phyloP scores from a whole-genome alignment of 768 basidiomycete species.

The Lentinula raphanica region DNA sequence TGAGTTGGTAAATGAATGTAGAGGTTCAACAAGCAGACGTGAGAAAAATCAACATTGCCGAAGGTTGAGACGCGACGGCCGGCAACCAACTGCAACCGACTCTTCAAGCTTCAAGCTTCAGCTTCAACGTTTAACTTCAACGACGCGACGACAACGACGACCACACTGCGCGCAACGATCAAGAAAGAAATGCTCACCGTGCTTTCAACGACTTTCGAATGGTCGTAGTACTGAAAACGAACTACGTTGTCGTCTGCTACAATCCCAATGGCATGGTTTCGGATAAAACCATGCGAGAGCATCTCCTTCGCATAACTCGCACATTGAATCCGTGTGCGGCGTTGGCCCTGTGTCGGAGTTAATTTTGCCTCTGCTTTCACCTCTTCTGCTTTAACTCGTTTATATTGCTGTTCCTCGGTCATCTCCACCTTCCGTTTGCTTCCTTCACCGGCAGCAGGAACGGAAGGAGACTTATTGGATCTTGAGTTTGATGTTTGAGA shows the following conservation, averaged over 20 bases:
- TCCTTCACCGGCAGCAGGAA: background rate
- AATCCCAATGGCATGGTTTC: background rate
- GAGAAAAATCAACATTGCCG: background rate
- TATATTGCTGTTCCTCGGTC: background rate
- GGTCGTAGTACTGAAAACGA: background rate
- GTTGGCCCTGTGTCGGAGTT: background rate
- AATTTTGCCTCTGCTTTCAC: background rate
- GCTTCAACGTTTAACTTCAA: no score
- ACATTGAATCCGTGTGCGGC: background rate
- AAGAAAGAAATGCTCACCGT: background rate
- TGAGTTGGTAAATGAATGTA: background rate
- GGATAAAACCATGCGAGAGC: background rate
- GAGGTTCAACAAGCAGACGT: background rate
- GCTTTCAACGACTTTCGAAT: background rate
- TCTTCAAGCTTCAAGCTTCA: no score
- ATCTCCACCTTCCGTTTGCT: background rate
- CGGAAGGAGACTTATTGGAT: no score
- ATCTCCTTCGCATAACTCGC: background rate
- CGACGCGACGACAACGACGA: no score
- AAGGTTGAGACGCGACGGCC: background rate
- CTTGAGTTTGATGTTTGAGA: no score
- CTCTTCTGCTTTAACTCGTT: background rate
- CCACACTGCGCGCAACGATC: background rate
- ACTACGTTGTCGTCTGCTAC: background rate
- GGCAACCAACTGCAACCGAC: background rate